Base-by-base conservation (phyloP, 2,329 filamentous ascomycete genomes). In the Paramyrothecium roridum region DNA sequence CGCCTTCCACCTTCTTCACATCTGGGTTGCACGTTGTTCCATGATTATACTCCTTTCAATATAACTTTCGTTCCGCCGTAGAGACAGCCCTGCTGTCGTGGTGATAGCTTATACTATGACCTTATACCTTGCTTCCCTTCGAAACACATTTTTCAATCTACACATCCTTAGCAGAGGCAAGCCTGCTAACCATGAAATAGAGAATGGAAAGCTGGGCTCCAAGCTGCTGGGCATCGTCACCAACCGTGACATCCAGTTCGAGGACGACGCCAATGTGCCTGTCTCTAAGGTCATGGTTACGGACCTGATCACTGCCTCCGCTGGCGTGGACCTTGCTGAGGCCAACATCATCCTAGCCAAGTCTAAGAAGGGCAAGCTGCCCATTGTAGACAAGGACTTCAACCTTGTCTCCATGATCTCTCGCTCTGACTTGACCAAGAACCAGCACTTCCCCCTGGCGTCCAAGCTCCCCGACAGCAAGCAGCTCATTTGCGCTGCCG, bases 21-120 rank as follows among this genome's bases (percentile, higher is more conserved):
- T 19, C 6, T 13, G 13, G 37, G 37, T 19, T 43, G 37, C 37
- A 43, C 37, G 37, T 19, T 68, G 71, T 77, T 77, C 65, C 70
- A 76, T 92, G 90, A 96, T 96, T 95, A 91, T 82, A 84, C 81
- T 85, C 80, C 82, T 77, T 83, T 80, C 77, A 78, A 79, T 85
- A 89, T 97, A 98, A 98, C 95, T 99, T 99, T 99, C 95, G 95
- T 99, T 99, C 95, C 93, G 93, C 95, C 91, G 91, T 83, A 96
- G 88, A 85, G 89, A 90, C 87, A 51, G 58, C 61, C 58, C 17
- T 83, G 59, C 83, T 84, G 90, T 91, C 83, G 80, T 96, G 92
- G 84, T 91, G 92, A 96, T 76, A 61, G 57, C 57, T 54, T 60
- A 61, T 70, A 68, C 63, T 67, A 71, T 70, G 72, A 76, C 57